These are phyloP conservation scores for Hericium coralloides DNA, from an alignment of 768 basidiomycete species.

Conservation along the genomic window DNA sequence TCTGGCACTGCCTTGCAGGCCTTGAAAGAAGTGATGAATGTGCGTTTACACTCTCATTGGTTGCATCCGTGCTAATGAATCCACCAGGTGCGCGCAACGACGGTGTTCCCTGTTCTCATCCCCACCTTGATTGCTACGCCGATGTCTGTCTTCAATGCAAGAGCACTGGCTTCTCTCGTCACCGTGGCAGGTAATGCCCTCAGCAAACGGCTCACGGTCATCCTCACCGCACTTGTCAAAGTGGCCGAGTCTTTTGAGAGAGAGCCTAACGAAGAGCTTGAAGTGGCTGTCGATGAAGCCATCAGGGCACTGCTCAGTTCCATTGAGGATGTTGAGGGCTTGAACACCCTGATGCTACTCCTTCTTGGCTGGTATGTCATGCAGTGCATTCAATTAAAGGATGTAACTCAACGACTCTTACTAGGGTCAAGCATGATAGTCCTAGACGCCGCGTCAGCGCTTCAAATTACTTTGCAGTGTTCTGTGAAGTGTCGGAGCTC, in stretches of 20 bases:
- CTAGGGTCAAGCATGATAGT: conserved; percentile 72
- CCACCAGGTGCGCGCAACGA: conserved; percentile 77
- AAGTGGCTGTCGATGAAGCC: conserved; percentile 64
- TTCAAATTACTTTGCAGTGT: conserved; percentile 66
- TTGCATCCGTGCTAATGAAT: conserved; percentile 1
- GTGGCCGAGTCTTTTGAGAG: conserved; percentile 54
- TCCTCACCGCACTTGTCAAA: conserved; percentile 73
- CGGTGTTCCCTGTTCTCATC: conserved; percentile 95
- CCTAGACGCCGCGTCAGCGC: conserved; percentile 70
- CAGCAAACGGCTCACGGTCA: conserved; percentile 71
- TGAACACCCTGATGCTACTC: conserved; percentile 83
- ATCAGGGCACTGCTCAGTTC: conserved; percentile 67
- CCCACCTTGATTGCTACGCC: conserved; percentile 86
- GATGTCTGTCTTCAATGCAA: conserved; percentile 92
- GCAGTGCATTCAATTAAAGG: not conserved
- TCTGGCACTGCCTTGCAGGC: conserved; percentile 96
- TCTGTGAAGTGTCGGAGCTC: conserved; percentile 76
- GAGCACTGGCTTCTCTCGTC: conserved; percentile 83
- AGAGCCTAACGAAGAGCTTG: conserved; percentile 57
- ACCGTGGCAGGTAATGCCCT: conserved; percentile 90
- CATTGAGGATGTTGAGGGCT: conserved; percentile 76
- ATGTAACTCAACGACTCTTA: not conserved
- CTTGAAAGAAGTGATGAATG: conserved; percentile 88
- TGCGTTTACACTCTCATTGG: conserved; percentile 21
- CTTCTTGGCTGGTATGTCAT: conserved; percentile 75